Evolutionary conservation across 805 yeast genomes (phyloP).

Genomic region (Candida maesae): DNA sequence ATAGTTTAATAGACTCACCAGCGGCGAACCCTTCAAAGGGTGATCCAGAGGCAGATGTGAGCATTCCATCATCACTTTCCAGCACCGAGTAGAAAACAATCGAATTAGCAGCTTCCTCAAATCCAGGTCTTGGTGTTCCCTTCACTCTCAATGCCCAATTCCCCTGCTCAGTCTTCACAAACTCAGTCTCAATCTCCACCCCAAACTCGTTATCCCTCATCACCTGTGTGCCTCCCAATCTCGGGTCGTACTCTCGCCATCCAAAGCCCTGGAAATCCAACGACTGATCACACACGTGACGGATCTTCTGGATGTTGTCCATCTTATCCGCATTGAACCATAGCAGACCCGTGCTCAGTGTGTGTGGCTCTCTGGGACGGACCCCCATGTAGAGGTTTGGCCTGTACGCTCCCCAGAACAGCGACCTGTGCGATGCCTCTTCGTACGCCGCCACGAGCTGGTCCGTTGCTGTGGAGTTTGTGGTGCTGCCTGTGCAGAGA

Average conservation of each 20-base stretch:
- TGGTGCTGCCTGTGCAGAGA: neutral
- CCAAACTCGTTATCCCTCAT: conserved; percentile 65
- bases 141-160: conserved; percentile 79
- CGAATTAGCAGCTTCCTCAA: conserved; percentile 49
- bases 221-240: conserved; percentile 79
- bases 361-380: conserved; percentile 74
- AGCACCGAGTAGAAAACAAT: conserved; percentile 76
- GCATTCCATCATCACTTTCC: conserved; percentile 52
- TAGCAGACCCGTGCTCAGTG: conserved; percentile 75
- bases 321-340: conserved; percentile 74
- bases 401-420: conserved; percentile 92
- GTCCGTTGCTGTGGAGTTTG: neutral
- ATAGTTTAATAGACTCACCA: conserved; percentile 37
- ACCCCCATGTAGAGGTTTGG: conserved; percentile 84
- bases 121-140: conserved; percentile 56
- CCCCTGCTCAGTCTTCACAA: conserved; percentile 67
- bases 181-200: conserved; percentile 62
- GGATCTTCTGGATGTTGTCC: conserved; percentile 48
- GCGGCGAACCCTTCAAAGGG: conserved; percentile 25
- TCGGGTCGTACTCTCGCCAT: conserved; percentile 86
- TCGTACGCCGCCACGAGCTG: conserved; percentile 24
- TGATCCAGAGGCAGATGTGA: conserved; percentile 37
- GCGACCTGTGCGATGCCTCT: conserved; percentile 42
- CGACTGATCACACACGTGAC: conserved; percentile 73
- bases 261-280: conserved; percentile 73